A percentile compares a stretch with the other conserved stretches of the same genome.
Conservation (phyloP, 192 early-diverging fungal genomes). For the Coemansia sp. region DNA sequence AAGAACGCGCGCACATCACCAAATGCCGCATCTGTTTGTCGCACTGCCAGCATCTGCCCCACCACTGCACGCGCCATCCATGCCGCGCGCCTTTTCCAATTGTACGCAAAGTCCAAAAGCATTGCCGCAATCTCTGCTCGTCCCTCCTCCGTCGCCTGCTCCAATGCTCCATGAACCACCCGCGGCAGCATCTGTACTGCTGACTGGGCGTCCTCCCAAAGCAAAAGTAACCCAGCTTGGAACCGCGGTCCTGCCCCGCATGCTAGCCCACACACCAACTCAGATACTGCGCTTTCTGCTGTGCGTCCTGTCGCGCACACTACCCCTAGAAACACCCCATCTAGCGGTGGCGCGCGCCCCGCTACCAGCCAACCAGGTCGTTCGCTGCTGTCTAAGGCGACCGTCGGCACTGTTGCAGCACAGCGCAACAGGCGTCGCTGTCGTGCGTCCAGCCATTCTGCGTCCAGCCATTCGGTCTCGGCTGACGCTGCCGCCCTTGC, state of each 20-base stretch:
- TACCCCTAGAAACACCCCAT: conserved; percentile 20
- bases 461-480: too few species aligned
- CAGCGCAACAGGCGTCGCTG: conserved; percentile 25
- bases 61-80: conserved; percentile 30
- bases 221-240: conserved; percentile 24
- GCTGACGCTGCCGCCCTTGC: conserved; percentile 8
- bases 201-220: conserved; percentile 27
- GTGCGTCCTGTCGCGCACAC: conserved; percentile 18
- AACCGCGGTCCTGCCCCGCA: background rate
- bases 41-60: conserved; percentile 23
- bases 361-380: conserved; percentile 16
- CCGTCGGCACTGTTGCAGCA: conserved; percentile 22
- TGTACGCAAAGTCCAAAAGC: conserved; percentile 46
- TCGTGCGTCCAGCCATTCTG: conserved; percentile 15
- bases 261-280: conserved; percentile 20
- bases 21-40: conserved; percentile 26
- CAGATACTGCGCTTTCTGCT: conserved; percentile 21
- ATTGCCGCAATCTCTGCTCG: conserved; percentile 34
- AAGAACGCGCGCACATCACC: conserved; percentile 48
- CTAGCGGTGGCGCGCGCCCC: conserved; percentile 9
- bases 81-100: conserved; percentile 40
- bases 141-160: conserved; percentile 5
- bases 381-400: background rate
- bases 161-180: conserved; percentile 24
- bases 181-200: conserved; percentile 39